A percentile compares a stretch with the other conserved stretches of the same genome.
Evolutionary conservation across 768 basidiomycete genomes (phyloP).

Genomic region (Trametes meyenii): DNA sequence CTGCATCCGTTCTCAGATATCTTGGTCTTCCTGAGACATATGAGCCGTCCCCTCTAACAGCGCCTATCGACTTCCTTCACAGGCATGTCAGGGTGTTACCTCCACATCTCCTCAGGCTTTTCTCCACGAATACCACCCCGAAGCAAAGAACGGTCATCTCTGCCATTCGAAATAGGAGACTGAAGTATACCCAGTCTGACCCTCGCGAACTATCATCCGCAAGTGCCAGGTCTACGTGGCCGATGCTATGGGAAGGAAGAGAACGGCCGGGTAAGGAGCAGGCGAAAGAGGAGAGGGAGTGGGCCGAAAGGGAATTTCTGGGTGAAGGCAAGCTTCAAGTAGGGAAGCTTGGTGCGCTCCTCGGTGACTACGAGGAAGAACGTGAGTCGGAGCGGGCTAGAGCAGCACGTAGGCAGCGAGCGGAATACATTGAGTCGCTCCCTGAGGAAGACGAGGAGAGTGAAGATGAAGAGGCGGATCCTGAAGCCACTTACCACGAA

Average conservation of each 20-base stretch:
- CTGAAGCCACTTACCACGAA: slow-evolving; percentile 26
- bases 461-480: slow-evolving; percentile 60
- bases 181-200: slow-evolving; percentile 57
- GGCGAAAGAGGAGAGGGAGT: slow-evolving; percentile 66
- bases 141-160: slow-evolving; percentile 67
- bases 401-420: slow-evolving; percentile 45
- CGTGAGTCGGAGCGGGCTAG: slow-evolving; percentile 67
- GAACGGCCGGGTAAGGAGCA: slow-evolving; percentile 53
- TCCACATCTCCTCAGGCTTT: slow-evolving; percentile 55
- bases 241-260: slow-evolving; percentile 64
- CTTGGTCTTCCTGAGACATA: slow-evolving; percentile 63
- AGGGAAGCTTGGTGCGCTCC: slow-evolving; percentile 66
- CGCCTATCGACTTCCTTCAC: slow-evolving; percentile 66
- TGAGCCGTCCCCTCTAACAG: slow-evolving; percentile 56
- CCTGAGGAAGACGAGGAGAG: slow-evolving; percentile 67
- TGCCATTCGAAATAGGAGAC: slow-evolving; percentile 71
- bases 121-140: slow-evolving; percentile 51
- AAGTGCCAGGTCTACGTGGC: slow-evolving; percentile 61
- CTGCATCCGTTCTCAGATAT: slow-evolving; percentile 42
- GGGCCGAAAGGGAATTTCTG: slow-evolving; percentile 68
- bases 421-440: slow-evolving; percentile 49
- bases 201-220: slow-evolving; percentile 60
- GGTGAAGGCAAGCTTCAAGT: slow-evolving; percentile 53
- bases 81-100: slow-evolving; percentile 65
- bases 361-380: slow-evolving; percentile 79